phyloP scores from a whole-genome alignment of 495 filamentous ascomycete genomes.

The Aspergillus coremiiformis region DNA sequence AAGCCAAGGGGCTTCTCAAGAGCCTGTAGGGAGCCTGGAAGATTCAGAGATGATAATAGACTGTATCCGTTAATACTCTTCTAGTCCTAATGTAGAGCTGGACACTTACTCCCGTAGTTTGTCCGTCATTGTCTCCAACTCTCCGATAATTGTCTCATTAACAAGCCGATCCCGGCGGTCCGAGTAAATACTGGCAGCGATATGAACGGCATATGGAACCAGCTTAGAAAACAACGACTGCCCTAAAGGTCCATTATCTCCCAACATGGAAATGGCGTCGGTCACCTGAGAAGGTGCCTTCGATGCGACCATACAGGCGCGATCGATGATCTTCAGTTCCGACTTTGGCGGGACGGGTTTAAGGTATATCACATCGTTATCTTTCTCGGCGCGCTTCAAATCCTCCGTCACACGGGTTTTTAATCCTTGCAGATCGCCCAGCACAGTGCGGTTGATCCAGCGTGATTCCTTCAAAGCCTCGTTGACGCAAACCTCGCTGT shows the following conservation, averaged over 20 bases:
- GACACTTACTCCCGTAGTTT: slow-evolving; percentile 59
- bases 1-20: slow-evolving; percentile 90
- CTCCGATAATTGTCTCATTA: slow-evolving; percentile 75
- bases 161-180: slow-evolving; percentile 83
- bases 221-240: slow-evolving; percentile 82
- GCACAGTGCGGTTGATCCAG: slow-evolving; percentile 77
- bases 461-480: slow-evolving; percentile 79
- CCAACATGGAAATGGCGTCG: slow-evolving; percentile 69
- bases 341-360: slow-evolving; percentile 78
- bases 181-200: slow-evolving; percentile 91
- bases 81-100: background rate
- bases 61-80: slow-evolving; percentile 23
- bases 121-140: slow-evolving; percentile 75
- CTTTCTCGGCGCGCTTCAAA: slow-evolving; percentile 86
- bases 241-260: slow-evolving; percentile 71
- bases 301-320: slow-evolving; percentile 79
- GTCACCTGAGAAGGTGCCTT: slow-evolving; percentile 77
- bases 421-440: slow-evolving; percentile 75
- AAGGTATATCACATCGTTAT: slow-evolving; percentile 93
- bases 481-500: slow-evolving; percentile 74
- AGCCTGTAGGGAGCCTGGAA: slow-evolving; percentile 89
- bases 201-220: slow-evolving; percentile 91
- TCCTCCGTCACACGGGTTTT: slow-evolving; percentile 79
- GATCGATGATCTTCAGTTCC: slow-evolving; percentile 75
- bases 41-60: slow-evolving; percentile 71